phyloP scores from a whole-genome alignment of 306 rosid genomes.

The Trifolium dubium region DNA sequence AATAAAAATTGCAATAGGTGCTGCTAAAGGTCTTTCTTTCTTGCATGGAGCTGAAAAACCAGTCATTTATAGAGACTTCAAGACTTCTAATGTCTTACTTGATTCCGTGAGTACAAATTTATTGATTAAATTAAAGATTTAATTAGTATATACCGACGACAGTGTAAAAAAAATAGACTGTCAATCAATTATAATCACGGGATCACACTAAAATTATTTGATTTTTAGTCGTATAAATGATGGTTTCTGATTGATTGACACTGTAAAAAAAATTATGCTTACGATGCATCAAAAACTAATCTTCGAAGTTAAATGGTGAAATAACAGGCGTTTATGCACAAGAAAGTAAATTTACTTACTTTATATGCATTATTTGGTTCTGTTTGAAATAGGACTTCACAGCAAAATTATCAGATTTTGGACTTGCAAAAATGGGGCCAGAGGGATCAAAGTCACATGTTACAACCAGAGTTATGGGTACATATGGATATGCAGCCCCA shows the following conservation, averaged over 20 bases:
- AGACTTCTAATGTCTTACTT: constrained; percentile 89
- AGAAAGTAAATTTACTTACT: background rate
- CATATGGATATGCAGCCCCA: constrained; percentile 97
- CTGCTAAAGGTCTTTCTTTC: constrained; percentile 94
- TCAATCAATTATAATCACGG: no score
- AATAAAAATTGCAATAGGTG: constrained; percentile 77
- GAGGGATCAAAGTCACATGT: constrained; percentile 95
- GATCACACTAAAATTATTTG: no score
- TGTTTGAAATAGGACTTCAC: constrained; percentile 68
- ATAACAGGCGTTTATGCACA: background rate
- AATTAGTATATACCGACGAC: background rate
- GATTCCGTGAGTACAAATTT: constrained; percentile 65
- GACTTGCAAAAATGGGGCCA: constrained; percentile 97
- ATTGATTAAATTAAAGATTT: background rate
- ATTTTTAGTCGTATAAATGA: no score
- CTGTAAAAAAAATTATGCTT: no score
- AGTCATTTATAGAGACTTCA: constrained; percentile 93
- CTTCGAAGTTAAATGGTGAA: no score
- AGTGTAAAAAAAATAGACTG: background rate
- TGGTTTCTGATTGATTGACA: no score
- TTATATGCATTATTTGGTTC: constrained; percentile 25
- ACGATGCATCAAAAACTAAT: no score
- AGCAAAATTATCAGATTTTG: constrained; percentile 95
- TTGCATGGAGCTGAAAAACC: constrained; percentile 94
- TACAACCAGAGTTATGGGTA: constrained; percentile 95